Evolutionary conservation across 1,284 basidiomycete species (phyloP).

Genomic region (Apiotrichum porosum): DNA sequence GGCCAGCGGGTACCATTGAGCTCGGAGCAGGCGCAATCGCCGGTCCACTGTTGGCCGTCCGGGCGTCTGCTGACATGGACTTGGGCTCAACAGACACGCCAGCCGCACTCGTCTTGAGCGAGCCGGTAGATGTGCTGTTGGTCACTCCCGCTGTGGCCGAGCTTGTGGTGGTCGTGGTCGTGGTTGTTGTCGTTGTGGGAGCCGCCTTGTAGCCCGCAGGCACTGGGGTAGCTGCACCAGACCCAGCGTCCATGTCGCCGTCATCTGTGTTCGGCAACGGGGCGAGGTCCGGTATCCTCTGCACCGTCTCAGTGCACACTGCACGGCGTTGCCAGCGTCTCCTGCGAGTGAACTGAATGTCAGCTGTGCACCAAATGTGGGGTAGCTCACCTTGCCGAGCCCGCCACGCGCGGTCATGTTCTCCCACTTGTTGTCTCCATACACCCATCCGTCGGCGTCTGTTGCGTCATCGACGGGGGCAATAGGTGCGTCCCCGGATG

Average conservation of each 20-base stretch:
- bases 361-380: background rate
- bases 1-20: background rate
- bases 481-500: slow-evolving; percentile 9
- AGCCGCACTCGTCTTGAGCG: background rate
- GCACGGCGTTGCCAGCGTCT: slow-evolving; percentile 79
- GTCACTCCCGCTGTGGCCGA: no score
- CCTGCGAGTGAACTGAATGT: slow-evolving; percentile 69
- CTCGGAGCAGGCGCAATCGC: background rate
- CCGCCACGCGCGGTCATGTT: slow-evolving; percentile 67
- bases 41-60: no score
- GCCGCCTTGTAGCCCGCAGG: background rate
- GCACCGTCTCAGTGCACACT: slow-evolving; percentile 64
- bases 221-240: background rate
- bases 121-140: no score
- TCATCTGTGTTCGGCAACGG: slow-evolving; percentile 2
- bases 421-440: slow-evolving; percentile 96
- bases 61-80: background rate
- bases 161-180: background rate
- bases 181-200: background rate
- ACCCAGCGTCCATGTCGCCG: slow-evolving; percentile 17
- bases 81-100: background rate
- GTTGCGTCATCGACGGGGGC: slow-evolving; percentile 53
- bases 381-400: slow-evolving; percentile 64
- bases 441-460: slow-evolving; percentile 87
- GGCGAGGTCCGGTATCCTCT: slow-evolving; percentile 47